These are phyloP conservation scores for Cenchrus purpureus DNA, from an alignment of 176 grass and related monocot species.

Conservation along the genomic window DNA sequence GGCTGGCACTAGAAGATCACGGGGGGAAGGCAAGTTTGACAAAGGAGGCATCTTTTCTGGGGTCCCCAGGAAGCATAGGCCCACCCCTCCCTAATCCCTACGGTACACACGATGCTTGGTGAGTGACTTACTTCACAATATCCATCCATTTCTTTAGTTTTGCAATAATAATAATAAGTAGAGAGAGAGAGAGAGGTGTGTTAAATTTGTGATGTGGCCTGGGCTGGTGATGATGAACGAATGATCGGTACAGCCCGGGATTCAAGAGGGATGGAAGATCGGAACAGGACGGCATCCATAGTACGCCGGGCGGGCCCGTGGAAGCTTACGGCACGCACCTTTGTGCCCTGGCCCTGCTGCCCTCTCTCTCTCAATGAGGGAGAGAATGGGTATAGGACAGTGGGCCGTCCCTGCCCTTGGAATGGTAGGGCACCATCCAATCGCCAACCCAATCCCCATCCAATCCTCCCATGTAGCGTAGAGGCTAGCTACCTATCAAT, in stretches of 20 bases:
- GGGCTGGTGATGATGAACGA: conserved; percentile 47
- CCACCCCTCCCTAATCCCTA: conserved; percentile 45
- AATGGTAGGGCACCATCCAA: conserved; percentile 50
- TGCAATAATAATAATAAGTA: not conserved
- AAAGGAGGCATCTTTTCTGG: conserved; percentile 54
- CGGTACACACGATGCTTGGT: conserved; percentile 38
- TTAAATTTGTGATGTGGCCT: conserved; percentile 33
- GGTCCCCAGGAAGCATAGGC: conserved; percentile 49
- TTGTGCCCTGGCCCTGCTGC: not conserved
- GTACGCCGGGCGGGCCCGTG: conserved; percentile 38
- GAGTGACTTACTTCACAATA: conserved; percentile 10
- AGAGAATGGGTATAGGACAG: conserved; percentile 29
- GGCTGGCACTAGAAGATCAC: conserved; percentile 61
- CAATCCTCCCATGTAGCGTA: conserved; percentile 42
- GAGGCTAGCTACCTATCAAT: conserved; percentile 38
- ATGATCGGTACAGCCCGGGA: conserved; percentile 62
- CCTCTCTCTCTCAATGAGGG: not conserved
- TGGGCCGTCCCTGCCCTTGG: conserved; percentile 32
- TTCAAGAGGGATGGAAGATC: conserved; percentile 53
- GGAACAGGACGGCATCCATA: conserved; percentile 32
- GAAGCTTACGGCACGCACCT: conserved; percentile 38
- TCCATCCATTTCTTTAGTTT: conserved; percentile 15
- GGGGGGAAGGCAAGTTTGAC: conserved; percentile 52
- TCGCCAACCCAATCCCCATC: conserved; percentile 35
- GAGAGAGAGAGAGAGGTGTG: not conserved